These are phyloP conservation scores for Scheffersomyces ergatensis DNA, from an alignment of 805 yeast species.

Conservation along the genomic window DNA sequence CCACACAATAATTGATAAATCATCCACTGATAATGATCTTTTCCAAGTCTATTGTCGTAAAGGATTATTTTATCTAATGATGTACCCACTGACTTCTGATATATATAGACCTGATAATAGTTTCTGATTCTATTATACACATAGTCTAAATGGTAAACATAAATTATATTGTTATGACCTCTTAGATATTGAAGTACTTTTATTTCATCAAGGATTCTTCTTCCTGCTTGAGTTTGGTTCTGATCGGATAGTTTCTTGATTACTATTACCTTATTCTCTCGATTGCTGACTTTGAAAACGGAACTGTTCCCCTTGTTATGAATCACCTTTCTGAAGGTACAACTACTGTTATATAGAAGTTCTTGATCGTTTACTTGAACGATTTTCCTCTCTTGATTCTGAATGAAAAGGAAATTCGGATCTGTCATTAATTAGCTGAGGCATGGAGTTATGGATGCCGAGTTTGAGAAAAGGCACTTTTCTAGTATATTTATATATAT, in stretches of 20 bases:
- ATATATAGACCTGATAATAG: slow-evolving; percentile 86
- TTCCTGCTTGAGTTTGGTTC: not conserved
- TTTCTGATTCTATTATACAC: slow-evolving; percentile 61
- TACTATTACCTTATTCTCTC: not conserved
- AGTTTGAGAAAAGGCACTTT: no score
- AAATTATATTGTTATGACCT: slow-evolving; percentile 93
- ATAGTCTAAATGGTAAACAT: slow-evolving; percentile 88
- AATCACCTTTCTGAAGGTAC: not conserved
- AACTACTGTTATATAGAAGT: not conserved
- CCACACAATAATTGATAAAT: slow-evolving; percentile 90
- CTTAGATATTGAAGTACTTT: slow-evolving; percentile 87
- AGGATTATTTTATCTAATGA: slow-evolving; percentile 96
- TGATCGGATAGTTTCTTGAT: not conserved
- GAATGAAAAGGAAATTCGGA: no score
- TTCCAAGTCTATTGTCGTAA: slow-evolving; percentile 58
- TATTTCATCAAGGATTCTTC: slow-evolving; percentile 45
- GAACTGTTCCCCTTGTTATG: not conserved
- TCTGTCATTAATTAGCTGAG: no score
- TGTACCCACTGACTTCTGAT: slow-evolving; percentile 96
- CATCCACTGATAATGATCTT: slow-evolving; percentile 90
- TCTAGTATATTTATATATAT: no score
- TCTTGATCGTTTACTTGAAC: not conserved
- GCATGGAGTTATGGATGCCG: no score
- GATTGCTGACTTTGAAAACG: not conserved
- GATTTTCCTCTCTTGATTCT: not conserved